Evolutionary conservation across 805 yeast species (phyloP).

Genomic region (Lachancea sp.): DNA sequence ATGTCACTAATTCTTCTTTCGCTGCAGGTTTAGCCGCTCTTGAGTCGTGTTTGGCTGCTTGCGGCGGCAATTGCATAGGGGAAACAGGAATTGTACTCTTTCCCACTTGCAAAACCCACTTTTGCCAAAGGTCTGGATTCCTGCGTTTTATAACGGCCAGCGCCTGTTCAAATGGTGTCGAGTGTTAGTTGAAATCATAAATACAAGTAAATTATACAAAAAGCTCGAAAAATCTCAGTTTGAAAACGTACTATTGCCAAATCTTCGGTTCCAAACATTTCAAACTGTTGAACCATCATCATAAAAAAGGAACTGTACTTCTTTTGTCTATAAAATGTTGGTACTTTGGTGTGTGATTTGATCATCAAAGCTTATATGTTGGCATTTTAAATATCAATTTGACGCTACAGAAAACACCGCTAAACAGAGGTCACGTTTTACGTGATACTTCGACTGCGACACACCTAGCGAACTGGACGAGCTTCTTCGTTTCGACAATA

Average conservation of each 20-base stretch:
- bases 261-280: background rate
- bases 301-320: background rate
- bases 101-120: background rate
- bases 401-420: too few species aligned
- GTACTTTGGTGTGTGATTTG: background rate
- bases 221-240: background rate
- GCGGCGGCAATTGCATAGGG: background rate
- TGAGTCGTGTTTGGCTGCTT: background rate
- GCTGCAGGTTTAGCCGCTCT: constrained; percentile 4
- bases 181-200: background rate
- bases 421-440: too few species aligned
- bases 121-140: constrained; percentile 12
- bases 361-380: too few species aligned
- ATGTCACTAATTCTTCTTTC: background rate
- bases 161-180: constrained; percentile 1
- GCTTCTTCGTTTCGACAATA: too few species aligned
- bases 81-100: too few species aligned
- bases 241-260: constrained; percentile 2
- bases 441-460: too few species aligned
- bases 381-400: too few species aligned
- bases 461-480: too few species aligned
- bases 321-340: too few species aligned
- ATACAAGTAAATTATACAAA: background rate
- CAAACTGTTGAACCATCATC: background rate
- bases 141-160: constrained; percentile 21